Evolutionary conservation across 2,329 filamentous ascomycete genomes (phyloP), one percentile per base, ranked within the genome.

Genomic region (Bipolaris victoriae): DNA sequence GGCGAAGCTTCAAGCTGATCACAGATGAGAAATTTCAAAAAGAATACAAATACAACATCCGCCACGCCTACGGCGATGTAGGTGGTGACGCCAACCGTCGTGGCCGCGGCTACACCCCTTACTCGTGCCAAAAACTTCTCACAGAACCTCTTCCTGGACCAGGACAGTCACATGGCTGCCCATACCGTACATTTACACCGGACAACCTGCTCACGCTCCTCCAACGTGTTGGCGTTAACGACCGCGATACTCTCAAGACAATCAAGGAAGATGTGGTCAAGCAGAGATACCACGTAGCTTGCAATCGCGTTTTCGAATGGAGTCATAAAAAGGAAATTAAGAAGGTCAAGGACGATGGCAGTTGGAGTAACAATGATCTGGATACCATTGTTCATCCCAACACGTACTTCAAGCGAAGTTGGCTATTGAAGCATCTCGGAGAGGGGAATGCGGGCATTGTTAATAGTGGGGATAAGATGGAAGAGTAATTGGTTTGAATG

Each of bases 361-460:
- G 73, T 0, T 82, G 80, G 81, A 74, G 74, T 11, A 76, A 88
- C 6, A 86, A 87, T 15, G 91, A 97, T 74, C 82, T 97, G 40
- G 94, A 98, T 78, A 98, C 94, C 0, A 96, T 99, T 72, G 88
- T 97, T 20, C 95, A 99, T 78, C 95, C 95, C 10, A 99, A 99
- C 75, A 93, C 94, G 64, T 99, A 97, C 78, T 99, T 98, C 78
- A 97, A 97, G 83, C 85, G 94, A 54, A 96, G 92, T 74, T 98
- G 92, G 76, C 71, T 96, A 66, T 80, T 99, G 60, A 97, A 92
- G 81, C 91, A 95, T 73, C 76, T 96, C 24, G 88, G 81, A 1
- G 78, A 80, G 62, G 76, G 74, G 7, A 75, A 75, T 61, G 74
- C 59, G 18, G 74, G 74, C 2, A 40, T 76, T 7, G 71, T 74